Percentiles rank a stretch among this genome's conserved stretches.
These are phyloP conservation scores for Microbotryum violaceum DNA, from an alignment of 1,284 basidiomycete genomes.

Conservation along the genomic window DNA sequence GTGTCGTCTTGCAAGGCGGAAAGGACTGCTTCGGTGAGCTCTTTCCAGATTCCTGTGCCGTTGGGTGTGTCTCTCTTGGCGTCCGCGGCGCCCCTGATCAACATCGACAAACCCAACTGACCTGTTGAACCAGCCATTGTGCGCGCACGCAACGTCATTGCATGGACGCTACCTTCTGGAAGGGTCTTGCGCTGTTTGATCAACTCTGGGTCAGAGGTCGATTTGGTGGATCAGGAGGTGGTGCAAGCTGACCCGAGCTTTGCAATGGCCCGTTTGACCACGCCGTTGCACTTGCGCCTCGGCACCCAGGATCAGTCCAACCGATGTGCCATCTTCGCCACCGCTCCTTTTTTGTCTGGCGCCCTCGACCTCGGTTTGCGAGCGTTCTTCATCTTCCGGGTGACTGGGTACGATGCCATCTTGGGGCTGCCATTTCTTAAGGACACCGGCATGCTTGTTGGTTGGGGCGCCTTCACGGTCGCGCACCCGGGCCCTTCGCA, in stretches of 20 bases:
- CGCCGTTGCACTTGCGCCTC: not conserved
- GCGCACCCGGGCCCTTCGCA: not conserved
- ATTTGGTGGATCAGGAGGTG: not conserved
- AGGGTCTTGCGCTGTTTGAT: not conserved
- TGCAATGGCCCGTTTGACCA: not conserved
- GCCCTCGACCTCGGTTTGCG: not conserved
- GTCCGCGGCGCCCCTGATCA: too few relatives aligned
- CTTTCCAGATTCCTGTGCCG: too few relatives aligned
- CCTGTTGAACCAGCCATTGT: too few relatives aligned
- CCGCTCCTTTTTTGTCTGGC: not conserved
- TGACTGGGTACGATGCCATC: slow-evolving; percentile 2
- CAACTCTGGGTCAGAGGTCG: slow-evolving; percentile 8
- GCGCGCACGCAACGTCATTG: too few relatives aligned
- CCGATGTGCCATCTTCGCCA: not conserved
- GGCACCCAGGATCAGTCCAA: not conserved
- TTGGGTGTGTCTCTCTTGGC: too few relatives aligned
- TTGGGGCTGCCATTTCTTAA: slow-evolving; percentile 7
- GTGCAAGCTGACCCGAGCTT: not conserved
- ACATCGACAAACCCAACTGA: too few relatives aligned
- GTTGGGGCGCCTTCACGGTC: not conserved
- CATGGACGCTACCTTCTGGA: too few relatives aligned
- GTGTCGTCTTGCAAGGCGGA: too few relatives aligned
- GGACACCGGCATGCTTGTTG: not conserved
- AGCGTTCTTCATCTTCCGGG: slow-evolving; percentile 2
- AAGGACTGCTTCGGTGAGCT: too few relatives aligned